Evolutionary conservation across 371 early-diverging fungal genomes (phyloP).

Genomic region (Encephalitozoon hellem): DNA sequence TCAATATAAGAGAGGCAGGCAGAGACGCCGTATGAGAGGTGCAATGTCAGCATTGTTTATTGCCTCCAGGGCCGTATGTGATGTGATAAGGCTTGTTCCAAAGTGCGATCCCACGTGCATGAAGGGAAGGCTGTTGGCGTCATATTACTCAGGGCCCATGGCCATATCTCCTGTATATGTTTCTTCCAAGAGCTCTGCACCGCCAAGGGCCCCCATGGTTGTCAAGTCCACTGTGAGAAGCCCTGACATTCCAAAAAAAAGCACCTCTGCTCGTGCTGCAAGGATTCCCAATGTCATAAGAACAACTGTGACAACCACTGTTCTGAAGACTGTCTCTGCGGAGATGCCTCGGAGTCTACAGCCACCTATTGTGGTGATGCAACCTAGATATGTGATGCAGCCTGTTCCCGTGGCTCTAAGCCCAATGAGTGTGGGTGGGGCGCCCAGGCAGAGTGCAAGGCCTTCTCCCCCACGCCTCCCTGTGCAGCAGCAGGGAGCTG

Average conservation of each 20-base stretch:
- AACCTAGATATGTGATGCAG: background rate
- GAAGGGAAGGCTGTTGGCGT: background rate
- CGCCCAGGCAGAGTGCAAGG: background rate
- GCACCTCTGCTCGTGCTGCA: background rate
- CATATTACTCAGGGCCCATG: background rate
- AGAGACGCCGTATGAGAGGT: background rate
- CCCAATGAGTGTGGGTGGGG: background rate
- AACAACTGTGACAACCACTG: background rate
- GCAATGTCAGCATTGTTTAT: background rate
- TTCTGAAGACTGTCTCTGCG: background rate
- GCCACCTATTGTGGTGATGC: background rate
- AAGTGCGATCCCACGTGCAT: background rate
- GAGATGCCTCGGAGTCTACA: background rate
- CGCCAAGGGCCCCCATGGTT: background rate
- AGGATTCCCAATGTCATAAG: background rate
- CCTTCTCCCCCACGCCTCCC: background rate
- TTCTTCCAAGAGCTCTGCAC: background rate
- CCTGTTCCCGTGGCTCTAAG: background rate
- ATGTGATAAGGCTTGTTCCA: background rate
- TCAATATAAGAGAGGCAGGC: background rate
- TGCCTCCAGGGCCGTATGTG: background rate
- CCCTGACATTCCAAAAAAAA: background rate
- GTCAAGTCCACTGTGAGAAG: background rate
- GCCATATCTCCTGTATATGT: background rate
- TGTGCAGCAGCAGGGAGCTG: background rate